Percentiles rank a stretch among this genome's conserved stretches.
Evolutionary conservation across 2,329 filamentous ascomycete species (phyloP).

Genomic region (Epichloe sylvatica): DNA sequence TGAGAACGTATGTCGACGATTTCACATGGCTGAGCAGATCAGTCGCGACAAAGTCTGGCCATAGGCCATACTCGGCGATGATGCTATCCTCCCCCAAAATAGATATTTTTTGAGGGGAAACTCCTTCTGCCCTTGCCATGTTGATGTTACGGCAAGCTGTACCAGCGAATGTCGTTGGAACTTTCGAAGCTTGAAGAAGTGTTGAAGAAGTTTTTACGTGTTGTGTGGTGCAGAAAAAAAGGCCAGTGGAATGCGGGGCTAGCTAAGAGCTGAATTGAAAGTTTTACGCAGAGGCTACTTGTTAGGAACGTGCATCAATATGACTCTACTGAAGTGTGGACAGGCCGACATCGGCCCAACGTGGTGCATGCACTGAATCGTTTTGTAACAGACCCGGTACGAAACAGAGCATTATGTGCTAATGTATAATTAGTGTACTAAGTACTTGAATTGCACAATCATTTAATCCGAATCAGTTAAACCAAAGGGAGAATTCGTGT

Average conservation of each 20-base stretch:
- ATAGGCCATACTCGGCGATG: constrained; percentile 80
- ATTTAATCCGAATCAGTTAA: too few species aligned
- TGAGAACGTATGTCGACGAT: constrained; percentile 87
- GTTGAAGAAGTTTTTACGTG: background rate
- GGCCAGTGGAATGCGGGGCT: background rate
- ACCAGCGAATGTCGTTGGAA: background rate
- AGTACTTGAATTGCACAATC: too few species aligned
- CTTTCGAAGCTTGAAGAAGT: background rate
- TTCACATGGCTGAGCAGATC: constrained; percentile 66
- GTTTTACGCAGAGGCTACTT: background rate
- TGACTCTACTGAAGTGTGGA: constrained; percentile 4
- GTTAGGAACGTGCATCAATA: background rate
- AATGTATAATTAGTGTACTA: too few species aligned
- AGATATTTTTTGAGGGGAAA: constrained; percentile 46
- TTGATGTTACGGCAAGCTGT: constrained; percentile 1
- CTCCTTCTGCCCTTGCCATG: constrained; percentile 14
- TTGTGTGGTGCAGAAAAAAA: background rate
- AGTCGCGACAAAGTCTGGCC: constrained; percentile 64
- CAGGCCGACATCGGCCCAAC: constrained; percentile 4
- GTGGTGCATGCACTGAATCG: background rate
- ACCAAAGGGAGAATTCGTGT: background rate
- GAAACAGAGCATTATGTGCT: too few species aligned
- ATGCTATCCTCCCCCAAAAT: constrained; percentile 87
- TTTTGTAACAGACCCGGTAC: too few species aligned
- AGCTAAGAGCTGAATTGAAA: background rate